These are phyloP conservation scores for Talaromyces atroroseus DNA, from an alignment of 2,329 filamentous ascomycete species.

Conservation along the genomic window DNA sequence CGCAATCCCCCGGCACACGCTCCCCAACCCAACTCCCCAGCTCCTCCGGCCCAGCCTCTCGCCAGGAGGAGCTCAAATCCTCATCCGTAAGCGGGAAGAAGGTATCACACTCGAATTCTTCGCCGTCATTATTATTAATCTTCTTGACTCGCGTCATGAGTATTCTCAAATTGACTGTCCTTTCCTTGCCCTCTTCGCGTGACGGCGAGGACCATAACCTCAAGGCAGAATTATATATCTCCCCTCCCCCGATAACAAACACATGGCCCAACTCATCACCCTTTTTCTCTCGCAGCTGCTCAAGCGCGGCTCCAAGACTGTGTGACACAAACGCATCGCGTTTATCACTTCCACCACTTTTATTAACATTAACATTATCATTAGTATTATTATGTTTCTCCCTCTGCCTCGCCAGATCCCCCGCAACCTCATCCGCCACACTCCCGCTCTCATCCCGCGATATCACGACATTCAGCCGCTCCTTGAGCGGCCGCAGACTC, in stretches of 20 bases:
- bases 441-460: conserved; percentile 41
- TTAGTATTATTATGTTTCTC: conserved; percentile 15
- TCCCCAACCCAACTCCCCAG: conserved; percentile 40
- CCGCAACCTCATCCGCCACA: conserved; percentile 27
- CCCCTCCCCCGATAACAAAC: conserved; percentile 85
- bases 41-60: conserved; percentile 28
- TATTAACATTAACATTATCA: not conserved
- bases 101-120: conserved; percentile 43
- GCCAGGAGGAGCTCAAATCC: conserved; percentile 30
- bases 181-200: not conserved
- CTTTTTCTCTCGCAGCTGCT: conserved; percentile 29
- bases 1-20: conserved; percentile 32
- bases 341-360: conserved; percentile 9
- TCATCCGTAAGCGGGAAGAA: conserved; percentile 39
- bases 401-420: conserved; percentile 30
- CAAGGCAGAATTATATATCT: conserved; percentile 74
- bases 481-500: conserved; percentile 71
- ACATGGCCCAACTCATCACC: conserved; percentile 50
- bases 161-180: conserved; percentile 25
- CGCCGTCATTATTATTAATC: conserved; percentile 14
- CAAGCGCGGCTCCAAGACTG: conserved; percentile 56
- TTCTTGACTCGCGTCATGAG: conserved; percentile 38
- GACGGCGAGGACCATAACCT: conserved; percentile 12
- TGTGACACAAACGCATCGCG: conserved; percentile 47
- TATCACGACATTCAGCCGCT: conserved; percentile 76